Base-by-base conservation (phyloP, 202 grass and related monocot species). In the Carex sylvatica region DNA sequence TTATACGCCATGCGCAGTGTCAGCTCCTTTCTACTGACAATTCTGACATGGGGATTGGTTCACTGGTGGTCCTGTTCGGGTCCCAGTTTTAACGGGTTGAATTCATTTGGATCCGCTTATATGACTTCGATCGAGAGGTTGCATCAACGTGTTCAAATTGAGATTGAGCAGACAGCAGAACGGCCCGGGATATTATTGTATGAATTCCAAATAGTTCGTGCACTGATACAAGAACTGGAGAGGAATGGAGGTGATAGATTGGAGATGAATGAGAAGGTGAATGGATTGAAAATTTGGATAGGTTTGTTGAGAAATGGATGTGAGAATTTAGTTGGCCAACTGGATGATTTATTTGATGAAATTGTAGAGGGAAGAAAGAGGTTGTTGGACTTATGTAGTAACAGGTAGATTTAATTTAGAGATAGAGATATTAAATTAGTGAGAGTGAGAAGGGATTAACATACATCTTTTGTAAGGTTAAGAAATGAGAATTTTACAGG, bases 331-430 rank as follows among this genome's bases (percentile, higher is more conserved):
- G 80, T 93, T 18, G 87, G 88, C 20, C 79, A 93, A 9, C 81
- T 98, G 28, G 95, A 98, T 82, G 95, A 98, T 84, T 87, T 98
- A 51, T 94, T 98, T 78, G 95, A 98, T 83, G 95, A 98, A 82
- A 85, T 94, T 60, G 92, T 94, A 4, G 95, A 94, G 33, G 90
- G 90, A 18, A 91, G 92, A 81, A 94, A 98, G 88, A 91, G 89
- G 86, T 89, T 98, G 70, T 85, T 93, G 9, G 92, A 94, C 63
- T 83, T 94, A 79, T 98, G 95, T 81, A 94, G 95, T 79, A 81
- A 81, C 72, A 85, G 74, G 0, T 44, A 51, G 46, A 61, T 11
- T 53, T 33, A 42, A 60, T 11, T 53, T 33, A 42, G 40, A 78
- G 38, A 78, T 13, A 78, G 30, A 73, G 23, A 69, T 35, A 55